Evolutionary conservation across 768 basidiomycete genomes (phyloP).

Genomic region (Harrya chromipes): DNA sequence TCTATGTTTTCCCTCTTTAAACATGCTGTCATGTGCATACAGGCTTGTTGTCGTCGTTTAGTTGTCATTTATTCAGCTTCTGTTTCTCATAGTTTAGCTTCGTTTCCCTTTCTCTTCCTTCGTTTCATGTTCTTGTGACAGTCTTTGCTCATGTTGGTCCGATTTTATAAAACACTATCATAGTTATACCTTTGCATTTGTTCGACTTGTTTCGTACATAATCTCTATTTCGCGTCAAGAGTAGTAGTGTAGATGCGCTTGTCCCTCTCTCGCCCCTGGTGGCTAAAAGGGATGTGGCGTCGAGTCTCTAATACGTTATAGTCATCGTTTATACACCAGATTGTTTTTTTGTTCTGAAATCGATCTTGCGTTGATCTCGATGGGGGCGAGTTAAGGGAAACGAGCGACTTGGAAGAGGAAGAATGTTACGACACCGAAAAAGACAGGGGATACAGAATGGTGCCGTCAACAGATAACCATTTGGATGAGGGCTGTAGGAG

Average conservation of each 20-base stretch:
- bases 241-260: conserved; percentile 28
- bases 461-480: too few species aligned
- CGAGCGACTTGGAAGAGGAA: too few species aligned
- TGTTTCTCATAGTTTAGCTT: conserved; percentile 13
- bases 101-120: conserved; percentile 1
- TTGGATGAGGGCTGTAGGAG: too few species aligned
- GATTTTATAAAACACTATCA: conserved; percentile 14
- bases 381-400: too few species aligned
- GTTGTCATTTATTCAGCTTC: conserved; percentile 26
- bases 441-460: too few species aligned
- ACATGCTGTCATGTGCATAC: conserved; percentile 30
- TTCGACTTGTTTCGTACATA: conserved; percentile 29
- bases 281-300: conserved; percentile 3
- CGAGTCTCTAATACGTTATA: conserved; percentile 36
- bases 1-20: conserved; percentile 23
- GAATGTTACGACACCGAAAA: too few species aligned
- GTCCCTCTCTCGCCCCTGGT: conserved; percentile 1
- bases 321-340: conserved; percentile 29
- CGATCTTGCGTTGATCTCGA: too few species aligned
- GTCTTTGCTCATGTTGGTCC: conserved; percentile 10
- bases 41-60: conserved; percentile 21
- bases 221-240: conserved; percentile 26
- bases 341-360: not conserved
- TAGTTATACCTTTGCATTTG: conserved; percentile 21
- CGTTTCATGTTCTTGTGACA: conserved; percentile 8